A percentile compares a stretch with the other conserved stretches of the same genome.
These are phyloP conservation scores for Cercis canadensis DNA, from an alignment of 306 rosid genomes.

Conservation along the genomic window DNA sequence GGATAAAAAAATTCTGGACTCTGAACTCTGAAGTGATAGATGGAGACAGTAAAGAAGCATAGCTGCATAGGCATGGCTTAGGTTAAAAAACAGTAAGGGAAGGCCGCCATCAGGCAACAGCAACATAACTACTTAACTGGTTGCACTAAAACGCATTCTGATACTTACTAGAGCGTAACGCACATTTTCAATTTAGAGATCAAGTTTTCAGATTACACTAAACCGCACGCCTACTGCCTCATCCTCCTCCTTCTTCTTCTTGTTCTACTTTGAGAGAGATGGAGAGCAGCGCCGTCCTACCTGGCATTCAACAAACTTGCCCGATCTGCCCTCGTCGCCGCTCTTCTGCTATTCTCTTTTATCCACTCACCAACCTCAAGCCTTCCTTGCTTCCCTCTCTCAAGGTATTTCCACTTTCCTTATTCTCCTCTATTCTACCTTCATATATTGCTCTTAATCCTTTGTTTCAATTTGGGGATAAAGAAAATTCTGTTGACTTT, in stretches of 20 bases:
- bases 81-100: too few species aligned
- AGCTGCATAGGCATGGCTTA: too few species aligned
- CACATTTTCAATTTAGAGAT: too few species aligned
- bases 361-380: constrained; percentile 1
- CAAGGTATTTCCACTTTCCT: constrained; percentile 46
- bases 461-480: background rate
- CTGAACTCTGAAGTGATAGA: too few species aligned
- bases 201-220: background rate
- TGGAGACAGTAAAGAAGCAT: too few species aligned
- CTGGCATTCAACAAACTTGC: constrained; percentile 46
- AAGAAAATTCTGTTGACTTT: background rate
- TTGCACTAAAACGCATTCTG: too few species aligned
- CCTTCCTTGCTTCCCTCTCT: constrained; percentile 44
- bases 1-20: too few species aligned
- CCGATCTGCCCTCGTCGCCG: constrained; percentile 56
- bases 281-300: constrained; percentile 72
- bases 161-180: too few species aligned
- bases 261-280: constrained; percentile 36
- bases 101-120: too few species aligned
- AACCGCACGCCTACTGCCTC: background rate
- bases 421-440: background rate
- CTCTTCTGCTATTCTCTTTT: constrained; percentile 29
- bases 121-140: too few species aligned
- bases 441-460: background rate
- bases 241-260: background rate